phyloP scores from a whole-genome alignment of 2,329 filamentous ascomycete genomes.

The Aspergillus aculeatinus region DNA sequence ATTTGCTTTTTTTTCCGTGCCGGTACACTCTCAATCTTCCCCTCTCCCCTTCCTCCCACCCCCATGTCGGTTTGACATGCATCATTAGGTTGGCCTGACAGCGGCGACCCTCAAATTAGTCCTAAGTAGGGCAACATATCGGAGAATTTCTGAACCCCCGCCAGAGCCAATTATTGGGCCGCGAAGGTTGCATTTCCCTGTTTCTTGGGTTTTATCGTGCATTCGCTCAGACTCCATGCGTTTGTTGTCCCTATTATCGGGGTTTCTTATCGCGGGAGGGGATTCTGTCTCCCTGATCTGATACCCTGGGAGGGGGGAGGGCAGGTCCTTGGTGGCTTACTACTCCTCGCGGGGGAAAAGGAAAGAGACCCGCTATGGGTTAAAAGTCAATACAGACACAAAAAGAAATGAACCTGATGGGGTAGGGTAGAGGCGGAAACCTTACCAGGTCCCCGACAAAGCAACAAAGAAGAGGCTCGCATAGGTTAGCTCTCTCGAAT shows the following conservation, averaged over 20 bases:
- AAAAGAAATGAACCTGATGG: background rate
- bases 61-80: background rate
- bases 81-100: conserved; percentile 5
- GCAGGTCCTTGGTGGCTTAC: background rate
- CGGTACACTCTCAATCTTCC: background rate
- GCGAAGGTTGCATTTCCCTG: background rate
- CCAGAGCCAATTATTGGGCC: conserved; percentile 6
- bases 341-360: background rate
- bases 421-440: background rate
- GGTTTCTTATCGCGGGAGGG: background rate
- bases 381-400: background rate
- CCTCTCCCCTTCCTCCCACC: background rate
- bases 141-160: conserved; percentile 11
- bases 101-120: conserved; percentile 8
- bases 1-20: background rate
- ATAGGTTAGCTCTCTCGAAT: background rate
- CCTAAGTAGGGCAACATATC: conserved; percentile 12
- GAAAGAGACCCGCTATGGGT: background rate
- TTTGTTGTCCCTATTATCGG: background rate
- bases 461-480: background rate
- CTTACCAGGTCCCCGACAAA: background rate
- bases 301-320: background rate
- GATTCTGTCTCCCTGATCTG: background rate
- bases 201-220: background rate
- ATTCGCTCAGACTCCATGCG: background rate